Evolutionary conservation across 768 basidiomycete genomes (phyloP), one percentile per base, ranked within the genome.

Genomic region (Panellus pusillus): DNA sequence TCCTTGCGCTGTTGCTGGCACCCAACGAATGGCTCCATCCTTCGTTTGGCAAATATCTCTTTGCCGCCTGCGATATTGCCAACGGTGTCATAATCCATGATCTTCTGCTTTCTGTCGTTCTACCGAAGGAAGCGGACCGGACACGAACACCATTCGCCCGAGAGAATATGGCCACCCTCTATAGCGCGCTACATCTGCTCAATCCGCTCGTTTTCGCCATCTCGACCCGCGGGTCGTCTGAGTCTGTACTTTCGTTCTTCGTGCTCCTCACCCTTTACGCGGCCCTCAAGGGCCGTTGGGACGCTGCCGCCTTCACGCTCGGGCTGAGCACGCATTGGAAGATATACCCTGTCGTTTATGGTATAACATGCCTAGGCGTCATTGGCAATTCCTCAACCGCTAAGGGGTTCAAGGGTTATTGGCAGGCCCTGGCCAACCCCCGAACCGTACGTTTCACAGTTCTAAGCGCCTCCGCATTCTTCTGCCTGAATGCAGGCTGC

Each of bases 161-260:
- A 40, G 15, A 14, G 47, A 60, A 44, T 31, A 63, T 70, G 49
- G 85, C 89, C 6, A 77, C 80, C 1, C 60, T 84, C n/a, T 83
- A 83, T 60, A 80, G 82, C 32, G 73, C 82, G 0, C 63, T 88
- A 2, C 92, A 98, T 74, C 84, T 98, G 2, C 78, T 98, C 54
- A 98, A 95, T 71, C 97, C 97, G 0, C 80, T 99, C 62, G 89
- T 96, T 2, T 90, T 97, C 69, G 88, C 93, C 58, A 98, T 99
- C 63, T 97, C 95, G 7, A 98, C 97, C 0, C 86, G 97, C 15
- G 97, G 97, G 7, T 98, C 93, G 15, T 95, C 96, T 4, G 97
- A 99, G 69, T 84, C 92, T 2, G 73, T 97, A 15, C 83, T 98
- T 14, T 84, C 87, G 36, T 74, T 89, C 1, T 76, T 95, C 52